Evolutionary conservation across 805 yeast species (phyloP), one percentile per base, ranked within the genome.

Genomic region (Pichia scutulata): DNA sequence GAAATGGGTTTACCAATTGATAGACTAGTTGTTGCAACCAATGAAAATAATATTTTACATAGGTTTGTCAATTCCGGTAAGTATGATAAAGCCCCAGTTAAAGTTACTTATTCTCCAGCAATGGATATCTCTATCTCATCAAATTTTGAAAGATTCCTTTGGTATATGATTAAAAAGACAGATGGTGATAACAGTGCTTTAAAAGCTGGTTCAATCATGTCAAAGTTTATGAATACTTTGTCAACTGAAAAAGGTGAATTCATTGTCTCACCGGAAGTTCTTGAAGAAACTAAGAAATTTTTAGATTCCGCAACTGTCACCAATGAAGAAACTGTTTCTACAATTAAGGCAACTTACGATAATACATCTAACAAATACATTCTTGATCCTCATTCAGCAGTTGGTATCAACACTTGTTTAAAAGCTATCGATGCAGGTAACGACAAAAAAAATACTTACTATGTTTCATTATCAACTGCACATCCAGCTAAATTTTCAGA

Each of bases 401-500:
- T 93, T 49, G 99, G 98, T 63, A 85, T 93, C 43, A 78, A 84
- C 52, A 85, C 95, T 21, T 73, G 93, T 40, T 76, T 84, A 57
- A 75, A 82, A 57, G 74, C 78, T 62, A 77, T 85, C 48, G 76
- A 72, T 43, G 63, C 67, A 24, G 49, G 40, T n/a, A 39, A 50
- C 13, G 68, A 70, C 39, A 61, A 55, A 10, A 52, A 67, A 22
- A 63, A 71, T 26, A 68, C 74, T 39, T 72, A 78, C 50, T 77
- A 77, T 63, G 76, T 93, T 43, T 86, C 96, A 6, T 78, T 93
- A 52, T 86, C 97, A 12, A 93, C 99, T 44, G 99, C 99, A 9
- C 99, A 93, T 67, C 99, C 99, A 41, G 99, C 99, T 53, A 93
- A 93, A 71, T 93, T 93, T 63, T 87, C 96, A 24, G 97, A 89